A percentile compares a stretch with the other conserved stretches of the same genome.
These are phyloP conservation scores for Diversispora epigaea DNA, from an alignment of 192 early-diverging fungal genomes.

Conservation along the genomic window DNA sequence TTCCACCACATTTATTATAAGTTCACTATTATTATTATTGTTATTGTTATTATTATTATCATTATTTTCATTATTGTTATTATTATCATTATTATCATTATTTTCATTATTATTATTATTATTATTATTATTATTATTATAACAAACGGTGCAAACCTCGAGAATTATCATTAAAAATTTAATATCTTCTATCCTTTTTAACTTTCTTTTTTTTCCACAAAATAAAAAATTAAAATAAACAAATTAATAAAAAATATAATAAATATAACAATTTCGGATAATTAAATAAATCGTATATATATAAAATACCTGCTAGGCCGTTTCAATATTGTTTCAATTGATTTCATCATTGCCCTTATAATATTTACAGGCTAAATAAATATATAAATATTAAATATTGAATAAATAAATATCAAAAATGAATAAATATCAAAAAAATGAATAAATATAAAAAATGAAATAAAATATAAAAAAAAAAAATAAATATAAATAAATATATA, in stretches of 20 bases:
- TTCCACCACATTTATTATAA: too few relatives aligned
- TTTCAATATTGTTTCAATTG: slow-evolving; percentile 67
- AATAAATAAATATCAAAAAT: background rate
- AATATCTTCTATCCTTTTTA: slow-evolving; percentile 61
- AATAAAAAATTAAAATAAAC: background rate
- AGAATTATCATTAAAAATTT: slow-evolving; percentile 83
- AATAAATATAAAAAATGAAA: too few relatives aligned
- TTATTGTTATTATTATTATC: too few relatives aligned
- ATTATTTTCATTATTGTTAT: too few relatives aligned
- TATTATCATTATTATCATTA: too few relatives aligned
- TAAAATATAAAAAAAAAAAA: too few relatives aligned
- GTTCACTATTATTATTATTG: too few relatives aligned
- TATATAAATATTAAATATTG: slow-evolving; percentile 3
- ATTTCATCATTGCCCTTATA: slow-evolving; percentile 74
- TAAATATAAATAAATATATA: too few relatives aligned
- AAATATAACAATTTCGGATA: slow-evolving; percentile 27
- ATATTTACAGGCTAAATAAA: slow-evolving; percentile 50
- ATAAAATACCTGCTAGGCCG: slow-evolving; percentile 62
- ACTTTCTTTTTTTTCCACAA: slow-evolving; percentile 32
- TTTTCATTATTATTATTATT: too few relatives aligned
- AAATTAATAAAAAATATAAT: slow-evolving; percentile 33
- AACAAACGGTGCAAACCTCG: slow-evolving; percentile 54
- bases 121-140: too few relatives aligned
- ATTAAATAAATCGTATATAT: too few relatives aligned
- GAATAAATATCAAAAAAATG: too few relatives aligned